Percentiles rank a stretch among this genome's conserved stretches.
These are phyloP conservation scores for Platismatia glauca DNA, from an alignment of 495 filamentous ascomycete species.

Conservation along the genomic window DNA sequence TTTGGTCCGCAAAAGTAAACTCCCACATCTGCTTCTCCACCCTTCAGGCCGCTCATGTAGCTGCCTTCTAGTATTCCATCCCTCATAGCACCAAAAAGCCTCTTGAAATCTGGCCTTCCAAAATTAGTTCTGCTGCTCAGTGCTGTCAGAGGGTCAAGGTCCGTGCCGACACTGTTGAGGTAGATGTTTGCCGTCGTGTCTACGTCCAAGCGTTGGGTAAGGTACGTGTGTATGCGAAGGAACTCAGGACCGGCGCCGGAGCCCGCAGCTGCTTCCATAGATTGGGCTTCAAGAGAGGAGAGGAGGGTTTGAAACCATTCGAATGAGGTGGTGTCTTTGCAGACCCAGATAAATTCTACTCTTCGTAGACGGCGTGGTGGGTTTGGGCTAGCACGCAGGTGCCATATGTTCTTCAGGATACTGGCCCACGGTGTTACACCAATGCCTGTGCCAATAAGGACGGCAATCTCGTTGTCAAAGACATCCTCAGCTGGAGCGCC, in stretches of 20 bases:
- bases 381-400: slow-evolving; percentile 77
- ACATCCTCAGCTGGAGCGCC: slow-evolving; percentile 94
- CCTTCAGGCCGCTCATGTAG: slow-evolving; percentile 75
- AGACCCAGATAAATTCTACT: slow-evolving; percentile 99
- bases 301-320: slow-evolving; percentile 98
- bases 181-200: slow-evolving; percentile 95
- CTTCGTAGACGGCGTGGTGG: slow-evolving; percentile 78
- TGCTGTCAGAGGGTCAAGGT: slow-evolving; percentile 85
- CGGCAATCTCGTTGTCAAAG: slow-evolving; percentile 96
- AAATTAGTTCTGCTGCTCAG: slow-evolving; percentile 87
- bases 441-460: slow-evolving; percentile 95
- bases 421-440: slow-evolving; percentile 96
- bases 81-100: slow-evolving; percentile 76
- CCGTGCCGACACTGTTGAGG: slow-evolving; percentile 82
- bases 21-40: slow-evolving; percentile 65
- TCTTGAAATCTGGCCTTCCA: slow-evolving; percentile 81
- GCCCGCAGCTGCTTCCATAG: slow-evolving; percentile 52
- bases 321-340: slow-evolving; percentile 90
- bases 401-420: slow-evolving; percentile 98
- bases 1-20: slow-evolving; percentile 96
- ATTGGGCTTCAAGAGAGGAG: slow-evolving; percentile 83
- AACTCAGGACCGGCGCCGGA: slow-evolving; percentile 70
- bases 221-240: slow-evolving; percentile 94
- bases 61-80: slow-evolving; percentile 76
- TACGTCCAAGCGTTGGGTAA: slow-evolving; percentile 84